Evolutionary conservation across 192 early-diverging fungal genomes (phyloP), one percentile per base, ranked within the genome.

Genomic region (Nowakowskiella sp.): DNA sequence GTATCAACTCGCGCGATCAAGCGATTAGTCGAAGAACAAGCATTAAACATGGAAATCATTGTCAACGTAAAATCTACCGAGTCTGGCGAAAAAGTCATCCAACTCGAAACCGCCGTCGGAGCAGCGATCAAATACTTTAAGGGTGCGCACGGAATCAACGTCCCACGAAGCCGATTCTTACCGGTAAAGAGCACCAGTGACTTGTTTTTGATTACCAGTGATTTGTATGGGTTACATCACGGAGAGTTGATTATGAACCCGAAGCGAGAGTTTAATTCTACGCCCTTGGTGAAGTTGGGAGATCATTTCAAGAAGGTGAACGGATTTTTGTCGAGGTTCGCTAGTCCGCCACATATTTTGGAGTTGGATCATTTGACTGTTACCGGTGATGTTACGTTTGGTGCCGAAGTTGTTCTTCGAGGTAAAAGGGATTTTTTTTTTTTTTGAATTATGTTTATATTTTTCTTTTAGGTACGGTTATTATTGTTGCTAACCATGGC

Each of bases 401-500:
- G 96, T 31, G 73, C 85, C 26, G 84, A 89, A 55, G 92, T 97
- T 29, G 77, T 87, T 6, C 73, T 99, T 10, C 76, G 81, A 59
- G 88, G 50, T 1, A 55, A 0, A 0, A 1, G 16, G 55, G n/a
- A 50, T n/a, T n/a, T n/a, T n/a, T n/a, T n/a, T n/a, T n/a, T n/a
- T n/a, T n/a, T n/a, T n/a, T n/a, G n/a, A n/a, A n/a, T n/a, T n/a
- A n/a, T n/a, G n/a, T n/a, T n/a, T n/a, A n/a, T n/a, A n/a, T n/a
- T n/a, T n/a, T n/a, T n/a, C n/a, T 13, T 58, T 10, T 48, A 45
- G 76, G 95, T 44, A 97, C 96, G 4, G 96, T 99, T 31, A 99
- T 99, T 46, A 96, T 99, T 67, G 96, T 99, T 16, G 92, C 96
- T 28, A 99, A 95, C 76, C 82, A 90, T 50, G 96, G 96, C n/a